Evolutionary conservation across 2,329 filamentous ascomycete genomes (phyloP).

Genomic region (Scedosporium boydii): DNA sequence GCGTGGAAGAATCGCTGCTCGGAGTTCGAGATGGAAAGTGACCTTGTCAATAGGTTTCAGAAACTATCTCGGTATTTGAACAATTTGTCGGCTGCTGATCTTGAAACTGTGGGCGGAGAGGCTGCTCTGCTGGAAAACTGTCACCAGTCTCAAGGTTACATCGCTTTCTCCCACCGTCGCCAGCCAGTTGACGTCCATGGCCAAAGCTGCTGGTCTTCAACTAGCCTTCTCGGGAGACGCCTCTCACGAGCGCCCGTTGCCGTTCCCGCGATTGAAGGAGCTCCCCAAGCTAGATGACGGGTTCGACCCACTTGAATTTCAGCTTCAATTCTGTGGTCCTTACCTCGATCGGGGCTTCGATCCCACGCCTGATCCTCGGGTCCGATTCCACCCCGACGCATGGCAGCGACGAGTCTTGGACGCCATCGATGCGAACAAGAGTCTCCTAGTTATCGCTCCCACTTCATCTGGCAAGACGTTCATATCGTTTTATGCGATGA

Average conservation of each 20-base stretch:
- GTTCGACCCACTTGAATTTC: conserved; percentile 39
- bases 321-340: conserved; percentile 59
- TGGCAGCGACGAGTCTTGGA: conserved; percentile 71
- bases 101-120: conserved; percentile 19
- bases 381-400: conserved; percentile 61
- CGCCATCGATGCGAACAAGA: conserved; percentile 59
- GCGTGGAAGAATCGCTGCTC: conserved; percentile 35
- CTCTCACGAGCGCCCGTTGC: too few species aligned
- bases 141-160: too few species aligned
- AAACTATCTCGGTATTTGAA: conserved; percentile 36
- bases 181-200: too few species aligned
- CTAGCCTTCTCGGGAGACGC: too few species aligned
- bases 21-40: conserved; percentile 34
- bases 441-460: conserved; percentile 66
- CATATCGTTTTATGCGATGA: conserved; percentile 79
- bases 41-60: conserved; percentile 32
- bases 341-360: conserved; percentile 70
- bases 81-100: conserved; percentile 25
- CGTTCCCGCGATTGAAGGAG: too few species aligned
- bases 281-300: conserved; percentile 4
- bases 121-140: conserved; percentile 13
- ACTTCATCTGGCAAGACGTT: conserved; percentile 77
- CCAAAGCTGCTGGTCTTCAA: too few species aligned
- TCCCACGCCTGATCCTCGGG: conserved; percentile 55
- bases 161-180: too few species aligned